phyloP scores from a whole-genome alignment of 108 stramenopile species.

The Chaetoceros muelleri region DNA sequence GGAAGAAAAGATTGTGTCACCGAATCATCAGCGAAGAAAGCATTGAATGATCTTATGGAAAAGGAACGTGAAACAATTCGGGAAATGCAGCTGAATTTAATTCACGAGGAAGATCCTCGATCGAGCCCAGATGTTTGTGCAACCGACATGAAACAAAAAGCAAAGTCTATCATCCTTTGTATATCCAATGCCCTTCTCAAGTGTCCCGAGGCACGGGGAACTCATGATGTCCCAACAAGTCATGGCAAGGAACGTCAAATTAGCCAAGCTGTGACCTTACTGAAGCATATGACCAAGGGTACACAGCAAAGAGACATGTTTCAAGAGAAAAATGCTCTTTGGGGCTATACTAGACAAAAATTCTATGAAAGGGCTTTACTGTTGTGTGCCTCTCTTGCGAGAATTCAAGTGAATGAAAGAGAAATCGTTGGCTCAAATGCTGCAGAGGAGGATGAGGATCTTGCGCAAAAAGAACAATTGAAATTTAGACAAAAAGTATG shows the following conservation, averaged over 20 bases:
- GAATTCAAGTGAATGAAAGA: not conserved
- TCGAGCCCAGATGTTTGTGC: slow-evolving; percentile 10
- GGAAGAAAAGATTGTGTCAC: slow-evolving; percentile 34
- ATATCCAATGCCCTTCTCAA: slow-evolving; percentile 1
- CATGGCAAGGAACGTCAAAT: slow-evolving; percentile 24
- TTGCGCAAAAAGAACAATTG: not conserved
- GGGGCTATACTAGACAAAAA: slow-evolving; percentile 66
- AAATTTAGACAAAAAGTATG: not conserved
- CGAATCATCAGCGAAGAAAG: slow-evolving; percentile 27
- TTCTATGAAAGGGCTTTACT: slow-evolving; percentile 55
- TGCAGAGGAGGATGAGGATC: not conserved
- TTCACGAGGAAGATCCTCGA: slow-evolving; percentile 1
- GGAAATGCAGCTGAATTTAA: not conserved
- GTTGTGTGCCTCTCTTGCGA: slow-evolving; percentile 34
- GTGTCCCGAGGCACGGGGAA: not conserved
- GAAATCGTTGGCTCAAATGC: not conserved
- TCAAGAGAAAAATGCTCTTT: slow-evolving; percentile 41
- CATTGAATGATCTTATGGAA: slow-evolving; percentile 20
- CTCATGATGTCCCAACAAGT: not conserved
- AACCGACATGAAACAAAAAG: slow-evolving; percentile 2
- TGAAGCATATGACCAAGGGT: slow-evolving; percentile 71
- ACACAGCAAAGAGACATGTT: slow-evolving; percentile 52
- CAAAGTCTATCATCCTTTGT: not conserved
- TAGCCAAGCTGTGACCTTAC: slow-evolving; percentile 24
- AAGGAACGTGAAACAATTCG: not conserved